Evolutionary conservation across 306 rosid species (phyloP), one percentile per base, ranked within the genome.

Genomic region (Datisca glomerata): DNA sequence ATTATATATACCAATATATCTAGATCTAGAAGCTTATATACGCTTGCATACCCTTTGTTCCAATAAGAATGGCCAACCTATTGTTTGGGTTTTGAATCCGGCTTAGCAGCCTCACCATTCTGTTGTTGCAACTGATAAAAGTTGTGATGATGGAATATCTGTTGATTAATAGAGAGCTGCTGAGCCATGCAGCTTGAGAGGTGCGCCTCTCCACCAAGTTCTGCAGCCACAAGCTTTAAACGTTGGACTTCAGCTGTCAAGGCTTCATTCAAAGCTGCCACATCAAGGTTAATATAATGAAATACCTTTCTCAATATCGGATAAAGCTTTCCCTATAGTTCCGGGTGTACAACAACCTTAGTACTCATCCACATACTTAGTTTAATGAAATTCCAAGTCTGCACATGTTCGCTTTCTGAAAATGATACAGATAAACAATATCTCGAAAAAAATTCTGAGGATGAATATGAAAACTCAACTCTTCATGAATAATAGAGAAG

Each of bases 261-360:
- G 16, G 95, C 74, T 54, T 80, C 95, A 11, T 80, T 85, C 56
- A 85, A 43, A 49, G 95, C 95, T 85, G 79, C 43, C 24, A 27
- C 25, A 49, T 74, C 0, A 24, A 17, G 7, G 43, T n/a, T n/a
- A n/a, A n/a, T n/a, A n/a, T n/a, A n/a, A n/a, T n/a, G n/a, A n/a
- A n/a, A n/a, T n/a, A n/a, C n/a, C n/a, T n/a, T n/a, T n/a, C n/a
- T n/a, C n/a, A n/a, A n/a, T n/a, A n/a, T n/a, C n/a, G n/a, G n/a
- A n/a, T n/a, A n/a, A n/a, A n/a, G n/a, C n/a, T n/a, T n/a, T n/a
- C n/a, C n/a, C n/a, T n/a, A n/a, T n/a, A n/a, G n/a, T n/a, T n/a
- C n/a, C n/a, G n/a, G n/a, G n/a, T n/a, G n/a, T n/a, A n/a, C n/a
- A n/a, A n/a, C n/a, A n/a, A n/a, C n/a, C n/a, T n/a, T n/a, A n/a